A percentile compares a stretch with the other conserved stretches of the same genome.
Conservation (phyloP, 2,329 filamentous ascomycete species). For the Pseudogymnoascus sp. region DNA sequence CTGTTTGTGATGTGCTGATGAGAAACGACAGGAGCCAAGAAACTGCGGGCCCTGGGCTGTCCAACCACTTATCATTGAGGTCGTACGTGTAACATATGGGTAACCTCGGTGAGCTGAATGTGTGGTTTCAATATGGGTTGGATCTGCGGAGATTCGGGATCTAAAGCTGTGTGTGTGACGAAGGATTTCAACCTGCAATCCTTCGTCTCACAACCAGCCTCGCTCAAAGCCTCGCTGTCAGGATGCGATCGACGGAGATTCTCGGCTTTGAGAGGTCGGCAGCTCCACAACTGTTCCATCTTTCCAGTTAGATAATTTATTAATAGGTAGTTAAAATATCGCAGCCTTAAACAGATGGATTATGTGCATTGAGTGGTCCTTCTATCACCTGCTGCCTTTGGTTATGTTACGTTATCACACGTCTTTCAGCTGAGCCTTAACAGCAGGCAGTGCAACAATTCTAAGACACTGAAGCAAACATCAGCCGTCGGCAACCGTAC, state of each 20-base stretch:
- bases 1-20: not conserved
- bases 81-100: not conserved
- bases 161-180: not conserved
- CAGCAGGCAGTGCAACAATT: not conserved
- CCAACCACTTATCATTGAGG: not conserved
- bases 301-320: not conserved
- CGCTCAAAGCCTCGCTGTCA: not conserved
- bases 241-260: not conserved
- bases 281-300: not conserved
- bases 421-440: not conserved
- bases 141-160: not conserved
- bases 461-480: not conserved
- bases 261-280: not conserved
- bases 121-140: not conserved
- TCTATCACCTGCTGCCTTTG: not conserved
- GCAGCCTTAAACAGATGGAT: not conserved
- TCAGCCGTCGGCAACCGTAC: not conserved
- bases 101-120: not conserved
- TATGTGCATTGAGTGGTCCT: not conserved
- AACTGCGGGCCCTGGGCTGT: not conserved
- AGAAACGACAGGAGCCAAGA: not conserved
- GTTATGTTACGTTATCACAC: not conserved
- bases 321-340: not conserved
- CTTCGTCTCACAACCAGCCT: not conserved
- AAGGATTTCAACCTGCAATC: not conserved